Percentiles rank a stretch among this genome's conserved stretches.
Conservation (phyloP, 257 asterid species). For the Anisodus acutangulus region DNA sequence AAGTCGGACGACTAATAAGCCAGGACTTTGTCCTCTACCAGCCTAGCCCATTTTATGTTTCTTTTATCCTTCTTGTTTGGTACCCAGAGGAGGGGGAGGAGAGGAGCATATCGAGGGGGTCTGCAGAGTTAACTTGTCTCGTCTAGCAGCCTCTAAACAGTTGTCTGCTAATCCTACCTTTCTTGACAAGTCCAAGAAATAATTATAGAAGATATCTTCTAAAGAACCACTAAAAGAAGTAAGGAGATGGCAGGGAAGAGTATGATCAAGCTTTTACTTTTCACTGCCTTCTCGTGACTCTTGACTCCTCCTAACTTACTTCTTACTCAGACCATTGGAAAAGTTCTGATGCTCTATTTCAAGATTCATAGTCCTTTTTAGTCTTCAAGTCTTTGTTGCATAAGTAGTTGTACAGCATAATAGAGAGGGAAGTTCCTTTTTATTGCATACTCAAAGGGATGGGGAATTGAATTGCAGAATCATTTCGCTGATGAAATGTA, state of each 20-base stretch:
- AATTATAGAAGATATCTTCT: neutral
- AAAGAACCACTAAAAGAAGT: neutral
- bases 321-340: neutral
- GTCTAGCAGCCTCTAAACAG: neutral
- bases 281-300: neutral
- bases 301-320: neutral
- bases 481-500: conserved; percentile 4
- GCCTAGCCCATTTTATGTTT: too few species aligned
- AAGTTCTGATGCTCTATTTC: neutral
- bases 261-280: neutral
- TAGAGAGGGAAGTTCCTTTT: neutral
- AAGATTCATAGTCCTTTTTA: neutral
- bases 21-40: too few species aligned
- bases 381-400: neutral
- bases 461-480: neutral
- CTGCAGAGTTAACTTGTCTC: too few species aligned
- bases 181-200: neutral
- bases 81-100: too few species aligned
- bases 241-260: neutral
- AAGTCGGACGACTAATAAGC: too few species aligned
- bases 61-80: too few species aligned
- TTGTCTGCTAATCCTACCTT: neutral
- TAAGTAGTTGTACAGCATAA: neutral
- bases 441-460: neutral
- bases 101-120: too few species aligned